Evolutionary conservation across 768 basidiomycete genomes (phyloP).

Genomic region (Mycena amicta): DNA sequence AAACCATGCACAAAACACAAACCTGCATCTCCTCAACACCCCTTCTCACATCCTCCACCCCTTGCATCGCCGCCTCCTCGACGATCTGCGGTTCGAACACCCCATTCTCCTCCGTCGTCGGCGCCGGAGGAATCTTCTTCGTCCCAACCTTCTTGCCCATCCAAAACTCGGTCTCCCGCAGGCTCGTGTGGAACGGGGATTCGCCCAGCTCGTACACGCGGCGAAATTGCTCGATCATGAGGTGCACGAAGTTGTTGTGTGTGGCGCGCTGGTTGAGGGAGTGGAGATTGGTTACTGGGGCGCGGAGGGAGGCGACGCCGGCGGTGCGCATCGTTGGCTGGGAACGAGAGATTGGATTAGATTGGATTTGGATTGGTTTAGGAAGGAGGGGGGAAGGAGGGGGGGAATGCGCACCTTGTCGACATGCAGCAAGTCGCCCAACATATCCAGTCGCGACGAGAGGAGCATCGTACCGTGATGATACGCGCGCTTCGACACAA

Average conservation of each 20-base stretch:
- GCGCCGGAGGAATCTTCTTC: too few species aligned
- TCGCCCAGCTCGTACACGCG: slow-evolving; percentile 50
- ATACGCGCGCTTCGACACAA: slow-evolving; percentile 87
- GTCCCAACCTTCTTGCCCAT: too few species aligned
- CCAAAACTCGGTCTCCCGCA: too few species aligned
- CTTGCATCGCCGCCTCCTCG: neutral
- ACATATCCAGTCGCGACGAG: slow-evolving; percentile 68
- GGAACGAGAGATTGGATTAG: neutral
- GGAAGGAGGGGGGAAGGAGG: neutral
- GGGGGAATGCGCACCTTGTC: slow-evolving; percentile 65
- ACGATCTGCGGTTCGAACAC: neutral
- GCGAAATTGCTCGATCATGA: slow-evolving; percentile 70
- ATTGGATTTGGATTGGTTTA: neutral
- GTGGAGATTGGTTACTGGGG: slow-evolving; percentile 85
- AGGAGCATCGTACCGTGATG: slow-evolving; percentile 99
- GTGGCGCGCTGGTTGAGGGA: slow-evolving; percentile 52
- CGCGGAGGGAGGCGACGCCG: slow-evolving; percentile 89
- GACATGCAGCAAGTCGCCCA: slow-evolving; percentile 72
- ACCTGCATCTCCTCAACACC: neutral
- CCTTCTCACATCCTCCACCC: neutral
- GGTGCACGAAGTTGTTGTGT: slow-evolving; percentile 71
- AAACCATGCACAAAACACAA: neutral
- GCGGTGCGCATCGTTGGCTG: slow-evolving; percentile 82
- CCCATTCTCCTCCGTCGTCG: too few species aligned
- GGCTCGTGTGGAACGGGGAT: too few species aligned